Percentiles rank a stretch among this genome's conserved stretches.
Evolutionary conservation across 306 rosid genomes (phyloP).

Genomic region (Pyrus pyrifolia): DNA sequence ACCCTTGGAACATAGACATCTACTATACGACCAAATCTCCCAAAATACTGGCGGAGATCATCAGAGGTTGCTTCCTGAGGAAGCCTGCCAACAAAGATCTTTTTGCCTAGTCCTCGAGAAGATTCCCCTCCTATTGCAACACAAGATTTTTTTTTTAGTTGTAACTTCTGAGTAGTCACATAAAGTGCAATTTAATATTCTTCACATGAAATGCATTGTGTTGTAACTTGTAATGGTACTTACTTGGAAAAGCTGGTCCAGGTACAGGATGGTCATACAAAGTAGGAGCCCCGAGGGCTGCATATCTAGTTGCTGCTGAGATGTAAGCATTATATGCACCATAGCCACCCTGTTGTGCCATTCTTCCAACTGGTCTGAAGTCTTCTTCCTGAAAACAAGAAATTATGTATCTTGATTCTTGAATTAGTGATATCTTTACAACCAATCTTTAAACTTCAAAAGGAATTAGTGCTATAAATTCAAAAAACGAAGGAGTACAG

Average conservation of each 20-base stretch:
- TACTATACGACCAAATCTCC: constrained; percentile 80
- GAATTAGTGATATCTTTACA: neutral
- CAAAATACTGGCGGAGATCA: constrained; percentile 89
- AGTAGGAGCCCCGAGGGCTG: constrained; percentile 94
- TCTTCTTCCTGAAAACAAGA: constrained; percentile 74
- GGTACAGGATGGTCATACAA: constrained; percentile 69
- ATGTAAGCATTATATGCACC: constrained; percentile 96
- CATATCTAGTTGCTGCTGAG: constrained; percentile 93
- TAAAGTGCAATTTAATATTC: neutral
- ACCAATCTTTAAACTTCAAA: neutral
- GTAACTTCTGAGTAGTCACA: neutral
- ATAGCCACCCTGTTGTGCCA: constrained; percentile 75
- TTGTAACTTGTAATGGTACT: constrained; percentile 22
- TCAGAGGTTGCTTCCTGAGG: constrained; percentile 84
- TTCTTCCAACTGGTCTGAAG: constrained; percentile 67
- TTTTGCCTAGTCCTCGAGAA: constrained; percentile 59
- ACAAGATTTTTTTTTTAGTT: neutral
- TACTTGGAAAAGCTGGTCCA: constrained; percentile 77
- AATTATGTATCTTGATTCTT: neutral
- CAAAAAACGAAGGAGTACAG: neutral
- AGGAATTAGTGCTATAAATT: neutral
- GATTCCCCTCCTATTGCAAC: constrained; percentile 67
- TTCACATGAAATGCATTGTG: neutral
- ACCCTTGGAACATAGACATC: constrained; percentile 94
- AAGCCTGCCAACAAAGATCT: constrained; percentile 83